These are phyloP conservation scores for Amaranthus hypochondriacus DNA, from an alignment of 148 eudicot species.

Conservation along the genomic window DNA sequence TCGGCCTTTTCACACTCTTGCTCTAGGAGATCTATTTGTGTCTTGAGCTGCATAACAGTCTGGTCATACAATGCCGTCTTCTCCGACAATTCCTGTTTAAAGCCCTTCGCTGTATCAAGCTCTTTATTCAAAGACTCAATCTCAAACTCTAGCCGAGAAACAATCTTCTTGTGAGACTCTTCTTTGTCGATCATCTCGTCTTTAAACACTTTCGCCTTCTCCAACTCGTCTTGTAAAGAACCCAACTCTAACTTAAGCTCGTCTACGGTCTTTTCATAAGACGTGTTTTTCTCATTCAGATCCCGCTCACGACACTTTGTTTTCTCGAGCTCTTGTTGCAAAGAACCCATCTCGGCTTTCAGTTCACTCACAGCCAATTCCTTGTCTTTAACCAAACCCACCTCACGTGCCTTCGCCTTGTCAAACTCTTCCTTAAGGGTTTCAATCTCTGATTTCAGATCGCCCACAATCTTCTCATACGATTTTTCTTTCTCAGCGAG, in stretches of 20 bases:
- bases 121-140: slow-evolving; percentile 48
- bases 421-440: slow-evolving; percentile 52
- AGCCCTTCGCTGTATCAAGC: slow-evolving; percentile 45
- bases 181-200: slow-evolving; percentile 52
- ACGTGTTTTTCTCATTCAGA: slow-evolving; percentile 43
- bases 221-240: slow-evolving; percentile 44
- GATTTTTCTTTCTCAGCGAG: slow-evolving; percentile 48
- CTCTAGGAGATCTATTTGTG: slow-evolving; percentile 18
- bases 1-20: slow-evolving; percentile 27
- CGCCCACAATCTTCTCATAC: slow-evolving; percentile 32
- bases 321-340: slow-evolving; percentile 54
- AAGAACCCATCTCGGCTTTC: slow-evolving; percentile 45
- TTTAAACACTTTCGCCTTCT: slow-evolving; percentile 39
- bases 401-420: slow-evolving; percentile 43
- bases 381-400: slow-evolving; percentile 22
- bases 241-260: slow-evolving; percentile 49
- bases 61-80: slow-evolving; percentile 22
- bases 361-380: slow-evolving; percentile 14
- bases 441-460: slow-evolving; percentile 52
- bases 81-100: slow-evolving; percentile 29
- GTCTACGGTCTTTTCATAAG: slow-evolving; percentile 33
- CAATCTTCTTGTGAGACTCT: slow-evolving; percentile 37
- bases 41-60: slow-evolving; percentile 24
- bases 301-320: slow-evolving; percentile 49
- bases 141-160: slow-evolving; percentile 43